Evolutionary conservation across 164 flowering plant genomes (phyloP).

Genomic region (Euptelea pleiosperma): DNA sequence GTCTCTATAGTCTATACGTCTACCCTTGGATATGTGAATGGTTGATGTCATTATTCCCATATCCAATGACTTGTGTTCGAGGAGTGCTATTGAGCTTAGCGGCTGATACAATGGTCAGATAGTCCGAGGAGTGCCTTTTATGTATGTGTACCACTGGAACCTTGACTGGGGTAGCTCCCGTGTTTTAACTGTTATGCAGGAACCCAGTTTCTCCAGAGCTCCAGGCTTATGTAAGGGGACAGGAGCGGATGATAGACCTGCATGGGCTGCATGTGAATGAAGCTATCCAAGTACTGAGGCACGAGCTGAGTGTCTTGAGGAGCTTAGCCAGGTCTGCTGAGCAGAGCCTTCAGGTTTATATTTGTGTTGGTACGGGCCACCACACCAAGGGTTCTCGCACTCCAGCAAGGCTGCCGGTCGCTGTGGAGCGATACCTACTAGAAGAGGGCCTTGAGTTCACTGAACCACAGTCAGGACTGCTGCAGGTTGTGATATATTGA

Average conservation of each 20-base stretch:
- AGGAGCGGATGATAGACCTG: constrained; percentile 83
- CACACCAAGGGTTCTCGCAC: constrained; percentile 92
- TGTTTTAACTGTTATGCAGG: constrained; percentile 37
- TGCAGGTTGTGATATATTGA: constrained; percentile 86
- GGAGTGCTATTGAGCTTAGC: too few species aligned
- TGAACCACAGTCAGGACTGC: constrained; percentile 93
- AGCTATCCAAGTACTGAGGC: constrained; percentile 81
- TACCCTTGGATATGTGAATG: too few species aligned
- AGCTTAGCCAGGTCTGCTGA: constrained; percentile 66
- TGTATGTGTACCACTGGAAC: too few species aligned
- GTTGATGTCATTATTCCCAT: too few species aligned
- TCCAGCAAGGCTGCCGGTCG: constrained; percentile 83
- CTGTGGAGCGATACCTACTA: constrained; percentile 79
- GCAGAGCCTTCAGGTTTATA: constrained; percentile 73
- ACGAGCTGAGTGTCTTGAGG: constrained; percentile 62
- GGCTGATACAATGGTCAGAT: too few species aligned
- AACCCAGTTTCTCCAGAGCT: constrained; percentile 51
- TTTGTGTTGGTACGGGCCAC: constrained; percentile 95
- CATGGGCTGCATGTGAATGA: constrained; percentile 92
- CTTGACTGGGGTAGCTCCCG: too few species aligned
- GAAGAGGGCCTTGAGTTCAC: constrained; percentile 83
- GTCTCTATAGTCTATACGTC: too few species aligned
- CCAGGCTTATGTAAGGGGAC: constrained; percentile 59
- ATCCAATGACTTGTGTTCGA: too few species aligned
- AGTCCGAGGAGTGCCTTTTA: too few species aligned